Conservation (phyloP, 2,329 filamentous ascomycete genomes). For the Pseudogymnoascus sp. region DNA sequence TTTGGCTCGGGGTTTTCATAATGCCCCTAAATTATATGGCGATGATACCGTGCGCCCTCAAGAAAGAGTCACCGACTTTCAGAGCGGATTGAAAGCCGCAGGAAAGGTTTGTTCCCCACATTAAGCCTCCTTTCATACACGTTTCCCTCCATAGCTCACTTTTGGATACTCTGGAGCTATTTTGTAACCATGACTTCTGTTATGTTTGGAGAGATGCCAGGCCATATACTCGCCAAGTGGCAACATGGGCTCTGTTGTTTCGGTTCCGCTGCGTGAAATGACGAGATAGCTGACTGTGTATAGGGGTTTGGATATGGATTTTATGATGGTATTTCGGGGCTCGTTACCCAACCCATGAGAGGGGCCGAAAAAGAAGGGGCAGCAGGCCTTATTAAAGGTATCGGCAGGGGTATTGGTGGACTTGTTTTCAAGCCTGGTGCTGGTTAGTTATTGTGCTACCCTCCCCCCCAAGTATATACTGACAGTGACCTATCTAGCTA, state of each 20-base stretch:
- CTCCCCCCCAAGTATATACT: constrained; percentile 4
- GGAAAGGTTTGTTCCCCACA: constrained; percentile 45
- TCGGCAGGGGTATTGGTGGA: constrained; percentile 64
- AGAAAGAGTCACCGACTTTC: constrained; percentile 70
- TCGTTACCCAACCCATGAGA: constrained; percentile 69
- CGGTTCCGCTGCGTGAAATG: background rate
- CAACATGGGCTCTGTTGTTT: background rate
- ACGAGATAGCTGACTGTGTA: background rate
- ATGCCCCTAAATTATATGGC: constrained; percentile 77
- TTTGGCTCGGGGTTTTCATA: constrained; percentile 79
- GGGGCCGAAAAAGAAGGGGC: constrained; percentile 60
- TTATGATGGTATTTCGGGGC: constrained; percentile 73
- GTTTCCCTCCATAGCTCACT: background rate
- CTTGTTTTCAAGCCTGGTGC: constrained; percentile 50
- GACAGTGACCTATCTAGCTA: constrained; percentile 31
- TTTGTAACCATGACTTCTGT: background rate
- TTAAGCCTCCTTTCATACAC: background rate
- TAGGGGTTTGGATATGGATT: constrained; percentile 47
- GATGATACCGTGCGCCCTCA: constrained; percentile 73
- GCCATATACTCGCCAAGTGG: background rate
- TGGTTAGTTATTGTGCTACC: constrained; percentile 39
- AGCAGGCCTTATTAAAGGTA: constrained; percentile 65
- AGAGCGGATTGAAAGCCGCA: constrained; percentile 69
- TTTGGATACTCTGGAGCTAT: background rate
- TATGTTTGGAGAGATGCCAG: background rate